Conservation (phyloP, 2,329 filamentous ascomycete genomes). For the Cadophora sp. region DNA sequence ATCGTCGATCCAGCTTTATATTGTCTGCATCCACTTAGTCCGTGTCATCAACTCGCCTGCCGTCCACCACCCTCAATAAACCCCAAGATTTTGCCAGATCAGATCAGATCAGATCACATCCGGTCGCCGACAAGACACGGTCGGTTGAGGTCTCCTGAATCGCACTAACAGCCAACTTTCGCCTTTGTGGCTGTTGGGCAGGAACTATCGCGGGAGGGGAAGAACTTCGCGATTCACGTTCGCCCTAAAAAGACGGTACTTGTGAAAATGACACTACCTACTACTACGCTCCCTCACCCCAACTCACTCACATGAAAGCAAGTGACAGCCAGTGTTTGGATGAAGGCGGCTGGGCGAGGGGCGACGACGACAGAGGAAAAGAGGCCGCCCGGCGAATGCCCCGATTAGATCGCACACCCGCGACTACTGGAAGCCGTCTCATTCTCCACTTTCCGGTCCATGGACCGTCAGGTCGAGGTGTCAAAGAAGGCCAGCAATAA, state of each 20-base stretch:
- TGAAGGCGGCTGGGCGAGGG: not conserved
- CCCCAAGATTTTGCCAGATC: not conserved
- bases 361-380: not conserved
- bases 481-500: constrained; percentile 7
- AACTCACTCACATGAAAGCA: too few relatives aligned
- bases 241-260: not conserved
- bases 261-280: not conserved
- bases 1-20: constrained; percentile 1
- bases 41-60: not conserved
- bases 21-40: not conserved
- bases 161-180: not conserved
- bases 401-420: constrained; percentile 9
- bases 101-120: not conserved
- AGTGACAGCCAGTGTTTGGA: not conserved
- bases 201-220: constrained; percentile 3
- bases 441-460: constrained; percentile 9
- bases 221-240: constrained; percentile 14
- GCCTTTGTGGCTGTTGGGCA: not conserved
- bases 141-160: not conserved
- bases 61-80: constrained; percentile 10
- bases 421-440: constrained; percentile 1
- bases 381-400: not conserved
- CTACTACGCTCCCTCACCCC: not conserved
- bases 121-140: not conserved
- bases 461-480: not conserved